phyloP scores from a whole-genome alignment of 345 rosid genomes.

The Brassica carinata region DNA sequence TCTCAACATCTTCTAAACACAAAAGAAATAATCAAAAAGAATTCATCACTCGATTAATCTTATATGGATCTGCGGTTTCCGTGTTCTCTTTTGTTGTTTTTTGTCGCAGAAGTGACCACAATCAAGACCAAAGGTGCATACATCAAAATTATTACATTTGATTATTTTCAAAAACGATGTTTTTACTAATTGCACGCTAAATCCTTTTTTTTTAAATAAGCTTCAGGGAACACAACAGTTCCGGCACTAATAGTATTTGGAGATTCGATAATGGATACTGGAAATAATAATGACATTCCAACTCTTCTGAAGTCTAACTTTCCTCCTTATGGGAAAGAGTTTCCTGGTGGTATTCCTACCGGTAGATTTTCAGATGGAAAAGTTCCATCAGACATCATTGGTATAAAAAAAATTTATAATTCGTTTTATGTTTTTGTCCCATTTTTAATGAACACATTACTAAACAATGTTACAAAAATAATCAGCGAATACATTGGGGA shows the following conservation, averaged over 20 bases:
- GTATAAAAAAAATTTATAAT: background rate
- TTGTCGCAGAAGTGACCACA: background rate
- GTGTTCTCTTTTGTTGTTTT: background rate
- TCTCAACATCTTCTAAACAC: slow-evolving; percentile 13
- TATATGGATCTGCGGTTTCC: slow-evolving; percentile 17
- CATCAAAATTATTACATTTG: background rate
- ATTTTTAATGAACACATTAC: background rate
- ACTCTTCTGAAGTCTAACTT: slow-evolving; percentile 27
- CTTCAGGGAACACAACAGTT: background rate
- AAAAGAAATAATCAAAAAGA: background rate
- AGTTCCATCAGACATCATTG: slow-evolving; percentile 38
- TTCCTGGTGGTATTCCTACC: slow-evolving; percentile 25
- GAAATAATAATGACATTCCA: slow-evolving; percentile 30
- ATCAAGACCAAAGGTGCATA: slow-evolving; percentile 5
- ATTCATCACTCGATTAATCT: background rate
- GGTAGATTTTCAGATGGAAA: slow-evolving; percentile 36
- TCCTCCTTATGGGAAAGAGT: slow-evolving; percentile 30
- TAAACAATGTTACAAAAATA: background rate
- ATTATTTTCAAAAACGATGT: background rate
- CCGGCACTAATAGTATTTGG: slow-evolving; percentile 40
- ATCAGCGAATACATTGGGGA: slow-evolving; percentile 28
- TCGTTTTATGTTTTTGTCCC: background rate
- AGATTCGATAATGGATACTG: slow-evolving; percentile 41
- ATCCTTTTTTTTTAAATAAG: background rate
- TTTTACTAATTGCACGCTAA: background rate